Conservation (phyloP, 1,139 yeast genomes). For the Suhomyces chickasaworum region DNA sequence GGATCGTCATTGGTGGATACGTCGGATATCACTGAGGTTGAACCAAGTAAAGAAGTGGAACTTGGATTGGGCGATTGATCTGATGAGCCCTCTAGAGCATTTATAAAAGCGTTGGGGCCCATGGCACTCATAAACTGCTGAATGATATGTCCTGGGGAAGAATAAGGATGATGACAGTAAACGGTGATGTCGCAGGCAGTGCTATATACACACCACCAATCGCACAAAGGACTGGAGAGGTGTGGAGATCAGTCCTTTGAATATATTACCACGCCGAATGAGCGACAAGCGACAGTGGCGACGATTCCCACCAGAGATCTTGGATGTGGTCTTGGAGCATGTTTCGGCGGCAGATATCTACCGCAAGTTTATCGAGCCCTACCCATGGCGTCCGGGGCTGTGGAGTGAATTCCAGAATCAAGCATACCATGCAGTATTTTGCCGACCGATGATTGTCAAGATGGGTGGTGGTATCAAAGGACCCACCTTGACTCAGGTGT, state of each 20-base stretch:
- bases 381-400: constrained; percentile 2
- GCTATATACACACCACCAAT: background rate
- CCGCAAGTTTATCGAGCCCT: constrained; percentile 18
- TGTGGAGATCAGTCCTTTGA: background rate
- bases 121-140: background rate
- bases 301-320: constrained; percentile 18
- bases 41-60: background rate
- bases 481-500: constrained; percentile 16
- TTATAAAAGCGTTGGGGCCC: constrained; percentile 4
- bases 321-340: constrained; percentile 15
- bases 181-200: background rate
- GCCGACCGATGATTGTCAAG: constrained; percentile 10
- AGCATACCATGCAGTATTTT: constrained; percentile 10
- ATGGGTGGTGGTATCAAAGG: constrained; percentile 1
- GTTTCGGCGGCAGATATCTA: constrained; percentile 17
- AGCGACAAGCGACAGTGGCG: background rate
- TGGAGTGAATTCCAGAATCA: constrained; percentile 11
- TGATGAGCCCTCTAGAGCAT: constrained; percentile 1
- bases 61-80: background rate
- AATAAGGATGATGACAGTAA: background rate
- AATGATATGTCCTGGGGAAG: background rate
- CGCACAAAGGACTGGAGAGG: background rate
- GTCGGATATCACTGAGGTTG: background rate
- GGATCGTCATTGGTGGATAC: background rate
- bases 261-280: background rate